These are phyloP conservation scores for Onygenales sp. DNA, from an alignment of 2,329 filamentous ascomycete species.

Conservation along the genomic window DNA sequence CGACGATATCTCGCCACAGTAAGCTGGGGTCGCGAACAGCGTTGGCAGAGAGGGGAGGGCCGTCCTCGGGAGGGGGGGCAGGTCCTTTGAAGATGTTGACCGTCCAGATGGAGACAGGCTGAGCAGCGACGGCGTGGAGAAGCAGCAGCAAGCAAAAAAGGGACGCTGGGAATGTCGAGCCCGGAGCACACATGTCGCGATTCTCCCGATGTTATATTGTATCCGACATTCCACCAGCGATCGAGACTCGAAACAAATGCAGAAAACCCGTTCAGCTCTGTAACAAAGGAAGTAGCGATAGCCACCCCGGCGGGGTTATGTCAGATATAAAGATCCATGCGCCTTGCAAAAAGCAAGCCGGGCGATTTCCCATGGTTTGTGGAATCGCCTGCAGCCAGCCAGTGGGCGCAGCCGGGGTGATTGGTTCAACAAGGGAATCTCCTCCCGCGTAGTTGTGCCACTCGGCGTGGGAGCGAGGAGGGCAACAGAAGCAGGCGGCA, in stretches of 20 bases:
- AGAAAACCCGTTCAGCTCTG: not conserved
- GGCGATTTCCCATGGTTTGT: not conserved
- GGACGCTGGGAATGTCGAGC: not conserved
- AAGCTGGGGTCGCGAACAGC: constrained; percentile 53
- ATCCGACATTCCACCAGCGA: not conserved
- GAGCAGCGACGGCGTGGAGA: not conserved
- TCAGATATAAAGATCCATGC: constrained; percentile 1
- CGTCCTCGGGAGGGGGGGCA: constrained; percentile 51
- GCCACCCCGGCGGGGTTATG: constrained; percentile 1
- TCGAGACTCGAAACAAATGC: not conserved
- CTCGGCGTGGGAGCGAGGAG: not conserved
- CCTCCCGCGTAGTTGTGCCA: not conserved
- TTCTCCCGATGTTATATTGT: not conserved
- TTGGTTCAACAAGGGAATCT: not conserved
- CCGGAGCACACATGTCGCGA: constrained; percentile 4
- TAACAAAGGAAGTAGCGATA: not conserved
- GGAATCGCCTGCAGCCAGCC: not conserved
- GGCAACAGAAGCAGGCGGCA: not conserved
- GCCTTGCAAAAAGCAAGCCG: not conserved
- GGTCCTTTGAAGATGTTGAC: constrained; percentile 46
- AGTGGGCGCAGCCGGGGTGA: not conserved
- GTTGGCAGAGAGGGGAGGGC: constrained; percentile 48
- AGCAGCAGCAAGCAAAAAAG: not conserved
- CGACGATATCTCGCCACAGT: constrained; percentile 73
- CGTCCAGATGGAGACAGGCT: constrained; percentile 6